Percentiles rank a stretch among this genome's conserved stretches.
Evolutionary conservation across 768 basidiomycete species (phyloP).

Genomic region (Amanita muscaria): DNA sequence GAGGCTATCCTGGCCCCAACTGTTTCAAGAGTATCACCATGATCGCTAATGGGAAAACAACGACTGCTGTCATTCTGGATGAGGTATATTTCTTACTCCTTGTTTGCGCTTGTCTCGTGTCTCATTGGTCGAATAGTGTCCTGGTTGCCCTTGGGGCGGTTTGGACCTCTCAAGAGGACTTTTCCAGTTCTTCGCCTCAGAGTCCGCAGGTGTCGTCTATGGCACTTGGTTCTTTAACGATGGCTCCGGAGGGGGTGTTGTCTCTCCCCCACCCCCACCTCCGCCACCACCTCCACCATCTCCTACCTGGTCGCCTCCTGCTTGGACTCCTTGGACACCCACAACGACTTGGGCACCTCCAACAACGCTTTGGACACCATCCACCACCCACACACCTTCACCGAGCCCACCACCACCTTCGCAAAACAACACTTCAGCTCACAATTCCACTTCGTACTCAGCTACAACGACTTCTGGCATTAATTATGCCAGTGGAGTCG

Average conservation of each 20-base stretch:
- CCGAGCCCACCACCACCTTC: slow-evolving; percentile 11
- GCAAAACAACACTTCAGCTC: neutral
- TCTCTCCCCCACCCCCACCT: slow-evolving; percentile 15
- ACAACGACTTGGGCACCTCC: slow-evolving; percentile 14
- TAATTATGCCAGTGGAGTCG: slow-evolving; percentile 16
- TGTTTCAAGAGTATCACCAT: slow-evolving; percentile 60
- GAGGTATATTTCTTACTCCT: slow-evolving; percentile 29
- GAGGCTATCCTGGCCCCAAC: slow-evolving; percentile 52
- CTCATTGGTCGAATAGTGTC: slow-evolving; percentile 35
- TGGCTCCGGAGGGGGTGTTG: slow-evolving; percentile 23
- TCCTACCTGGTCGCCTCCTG: slow-evolving; percentile 10
- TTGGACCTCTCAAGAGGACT: slow-evolving; percentile 64
- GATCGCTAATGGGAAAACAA: slow-evolving; percentile 49
- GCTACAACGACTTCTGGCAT: slow-evolving; percentile 17
- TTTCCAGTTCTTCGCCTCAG: slow-evolving; percentile 50
- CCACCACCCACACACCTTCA: slow-evolving; percentile 10
- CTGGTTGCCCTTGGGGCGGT: slow-evolving; percentile 53
- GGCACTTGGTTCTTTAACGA: slow-evolving; percentile 52
- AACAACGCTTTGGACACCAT: slow-evolving; percentile 11
- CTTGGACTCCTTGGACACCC: slow-evolving; percentile 9
- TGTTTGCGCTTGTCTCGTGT: neutral
- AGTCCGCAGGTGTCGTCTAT: slow-evolving; percentile 44
- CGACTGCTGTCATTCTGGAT: slow-evolving; percentile 53
- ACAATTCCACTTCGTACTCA: slow-evolving; percentile 1
- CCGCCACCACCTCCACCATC: slow-evolving; percentile 14